phyloP scores from a whole-genome alignment of 139 green algal genomes.

The Chlorella vulgaris region DNA sequence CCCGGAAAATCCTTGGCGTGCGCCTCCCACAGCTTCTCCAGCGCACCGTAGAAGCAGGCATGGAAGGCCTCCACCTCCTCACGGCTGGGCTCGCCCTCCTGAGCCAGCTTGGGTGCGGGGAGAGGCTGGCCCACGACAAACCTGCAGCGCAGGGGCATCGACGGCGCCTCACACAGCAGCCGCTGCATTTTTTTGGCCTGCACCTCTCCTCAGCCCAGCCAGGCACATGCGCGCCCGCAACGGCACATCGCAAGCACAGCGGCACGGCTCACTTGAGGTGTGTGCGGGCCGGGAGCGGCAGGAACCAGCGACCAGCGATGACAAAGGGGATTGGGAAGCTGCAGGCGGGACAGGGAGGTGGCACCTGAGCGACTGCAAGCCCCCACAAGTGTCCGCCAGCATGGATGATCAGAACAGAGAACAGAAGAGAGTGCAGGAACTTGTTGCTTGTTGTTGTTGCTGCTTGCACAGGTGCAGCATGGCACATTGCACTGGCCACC shows the following conservation, averaged over 20 bases:
- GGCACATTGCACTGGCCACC: too few relatives aligned
- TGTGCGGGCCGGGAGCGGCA: conserved; percentile 66
- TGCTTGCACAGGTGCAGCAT: too few relatives aligned
- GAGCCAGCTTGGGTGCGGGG: conserved; percentile 31
- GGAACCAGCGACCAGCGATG: conserved; percentile 65
- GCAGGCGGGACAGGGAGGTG: not conserved
- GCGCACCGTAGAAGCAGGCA: conserved; percentile 56
- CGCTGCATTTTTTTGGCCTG: too few relatives aligned
- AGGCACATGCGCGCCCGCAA: too few relatives aligned
- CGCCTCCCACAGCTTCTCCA: conserved; percentile 55
- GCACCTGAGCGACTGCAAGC: not conserved
- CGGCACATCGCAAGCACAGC: not conserved
- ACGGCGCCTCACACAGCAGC: not conserved
- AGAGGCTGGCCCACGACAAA: conserved; percentile 80
- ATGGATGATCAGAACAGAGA: too few relatives aligned
- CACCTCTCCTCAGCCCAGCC: too few relatives aligned
- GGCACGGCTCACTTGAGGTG: conserved; percentile 30
- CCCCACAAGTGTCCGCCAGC: too few relatives aligned
- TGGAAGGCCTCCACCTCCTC: conserved; percentile 63
- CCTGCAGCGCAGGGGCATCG: not conserved
- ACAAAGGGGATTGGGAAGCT: conserved; percentile 69
- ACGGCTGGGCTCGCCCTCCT: conserved; percentile 16
- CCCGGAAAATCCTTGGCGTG: conserved; percentile 58
- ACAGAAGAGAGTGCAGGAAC: too few relatives aligned
- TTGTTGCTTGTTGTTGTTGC: too few relatives aligned